Evolutionary conservation across 495 filamentous ascomycete species (phyloP).

Genomic region (Halenospora varia): DNA sequence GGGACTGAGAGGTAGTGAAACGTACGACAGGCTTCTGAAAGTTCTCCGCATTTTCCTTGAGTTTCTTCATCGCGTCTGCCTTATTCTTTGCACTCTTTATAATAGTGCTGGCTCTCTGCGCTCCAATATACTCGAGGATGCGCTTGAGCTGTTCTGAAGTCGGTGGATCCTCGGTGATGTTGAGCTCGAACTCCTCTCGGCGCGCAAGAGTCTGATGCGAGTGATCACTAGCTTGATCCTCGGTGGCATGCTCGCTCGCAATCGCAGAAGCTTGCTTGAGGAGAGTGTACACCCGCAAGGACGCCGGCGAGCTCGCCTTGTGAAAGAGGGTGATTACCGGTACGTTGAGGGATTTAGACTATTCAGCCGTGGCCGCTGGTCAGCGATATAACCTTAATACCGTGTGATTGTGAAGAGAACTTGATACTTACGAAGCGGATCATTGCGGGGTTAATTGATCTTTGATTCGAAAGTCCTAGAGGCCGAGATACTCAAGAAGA

Average conservation of each 20-base stretch:
- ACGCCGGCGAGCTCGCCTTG: slow-evolving; percentile 62
- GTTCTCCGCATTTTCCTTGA: slow-evolving; percentile 50
- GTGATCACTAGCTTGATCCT: slow-evolving; percentile 63
- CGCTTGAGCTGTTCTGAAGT: slow-evolving; percentile 80
- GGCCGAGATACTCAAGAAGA: too few relatives aligned
- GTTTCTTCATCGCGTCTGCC: slow-evolving; percentile 71
- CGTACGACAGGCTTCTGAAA: slow-evolving; percentile 73
- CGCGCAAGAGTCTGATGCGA: slow-evolving; percentile 42
- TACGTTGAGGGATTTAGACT: slow-evolving; percentile 83
- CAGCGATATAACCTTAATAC: too few relatives aligned
- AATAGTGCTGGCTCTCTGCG: slow-evolving; percentile 50
- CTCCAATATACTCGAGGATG: slow-evolving; percentile 78
- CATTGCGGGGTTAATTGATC: too few relatives aligned
- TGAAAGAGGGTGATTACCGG: slow-evolving; percentile 98
- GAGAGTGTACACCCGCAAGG: slow-evolving; percentile 60
- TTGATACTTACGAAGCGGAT: too few relatives aligned
- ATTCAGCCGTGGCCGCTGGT: too few relatives aligned
- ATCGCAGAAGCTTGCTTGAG: slow-evolving; percentile 71
- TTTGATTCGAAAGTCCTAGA: too few relatives aligned
- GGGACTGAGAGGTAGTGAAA: slow-evolving; percentile 10
- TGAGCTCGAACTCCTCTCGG: slow-evolving; percentile 71
- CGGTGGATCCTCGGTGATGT: slow-evolving; percentile 78
- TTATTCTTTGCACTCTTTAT: slow-evolving; percentile 67
- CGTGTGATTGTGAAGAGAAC: too few relatives aligned
- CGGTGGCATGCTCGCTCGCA: slow-evolving; percentile 53